A percentile compares a stretch with the other conserved stretches of the same genome.
phyloP scores from a whole-genome alignment of 305 asterid genomes.

The Lippia alba region DNA sequence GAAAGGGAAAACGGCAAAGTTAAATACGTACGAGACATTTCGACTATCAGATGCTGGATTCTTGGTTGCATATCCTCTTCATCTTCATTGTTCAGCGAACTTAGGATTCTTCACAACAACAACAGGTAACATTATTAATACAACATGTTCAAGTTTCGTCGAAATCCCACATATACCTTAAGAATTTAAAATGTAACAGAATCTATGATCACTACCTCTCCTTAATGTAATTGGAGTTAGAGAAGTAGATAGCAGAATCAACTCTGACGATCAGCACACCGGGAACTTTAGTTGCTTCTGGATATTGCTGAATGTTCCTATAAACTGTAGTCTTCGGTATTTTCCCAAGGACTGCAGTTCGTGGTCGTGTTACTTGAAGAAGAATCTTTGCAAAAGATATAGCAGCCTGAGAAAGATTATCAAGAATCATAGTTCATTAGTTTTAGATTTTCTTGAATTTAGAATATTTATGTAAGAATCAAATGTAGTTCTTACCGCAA shows the following conservation, averaged over 20 bases:
- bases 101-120: too few species aligned
- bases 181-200: too few species aligned
- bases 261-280: conserved; percentile 74
- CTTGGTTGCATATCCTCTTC: too few species aligned
- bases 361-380: conserved; percentile 87
- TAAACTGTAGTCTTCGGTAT: conserved; percentile 77
- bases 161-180: too few species aligned
- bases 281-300: conserved; percentile 71
- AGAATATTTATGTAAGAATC: too few species aligned
- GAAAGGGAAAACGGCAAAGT: too few species aligned
- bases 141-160: too few species aligned
- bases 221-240: conserved; percentile 77
- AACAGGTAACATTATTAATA: too few species aligned
- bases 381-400: conserved; percentile 83
- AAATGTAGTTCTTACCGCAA: conserved; percentile 51
- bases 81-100: too few species aligned
- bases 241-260: conserved; percentile 90
- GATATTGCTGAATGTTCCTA: conserved; percentile 76
- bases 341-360: conserved; percentile 72
- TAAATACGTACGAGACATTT: too few species aligned
- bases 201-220: conserved; percentile 52
- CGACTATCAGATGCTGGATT: too few species aligned
- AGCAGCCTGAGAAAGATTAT: conserved; percentile 43
- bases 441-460: too few species aligned
- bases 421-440: not conserved